Percentiles rank a stretch among this genome's conserved stretches.
phyloP scores from a whole-genome alignment of 306 rosid species.

The Argentina anserina region DNA sequence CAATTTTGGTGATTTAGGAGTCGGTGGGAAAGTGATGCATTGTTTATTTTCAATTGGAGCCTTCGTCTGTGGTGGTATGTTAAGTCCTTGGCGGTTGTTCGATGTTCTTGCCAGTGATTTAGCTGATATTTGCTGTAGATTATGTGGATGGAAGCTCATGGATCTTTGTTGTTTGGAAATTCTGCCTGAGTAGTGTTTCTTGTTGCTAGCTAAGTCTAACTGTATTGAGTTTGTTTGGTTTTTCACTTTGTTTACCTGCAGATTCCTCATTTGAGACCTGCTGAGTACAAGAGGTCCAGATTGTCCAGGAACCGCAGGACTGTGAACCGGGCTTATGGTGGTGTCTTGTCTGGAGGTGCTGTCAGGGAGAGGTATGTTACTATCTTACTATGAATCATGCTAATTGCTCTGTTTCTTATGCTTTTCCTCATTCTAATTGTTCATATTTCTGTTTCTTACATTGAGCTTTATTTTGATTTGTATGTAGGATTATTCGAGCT shows the following conservation, averaged over 20 bases:
- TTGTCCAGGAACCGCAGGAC: constrained; percentile 75
- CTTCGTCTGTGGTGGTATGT: too few relatives aligned
- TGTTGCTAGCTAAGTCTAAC: too few relatives aligned
- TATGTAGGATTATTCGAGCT: constrained; percentile 66
- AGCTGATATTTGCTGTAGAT: not conserved
- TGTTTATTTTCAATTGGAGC: too few relatives aligned
- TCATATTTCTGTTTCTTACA: not conserved
- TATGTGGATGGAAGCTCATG: not conserved
- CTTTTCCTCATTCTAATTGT: not conserved
- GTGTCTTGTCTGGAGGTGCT: constrained; percentile 79
- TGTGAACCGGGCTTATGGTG: constrained; percentile 78
- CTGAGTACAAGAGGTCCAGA: constrained; percentile 81
- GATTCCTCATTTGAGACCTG: constrained; percentile 90
- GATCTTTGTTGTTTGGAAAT: not conserved
- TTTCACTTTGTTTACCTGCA: constrained; percentile 24
- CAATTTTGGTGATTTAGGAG: not conserved
- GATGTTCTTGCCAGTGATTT: not conserved
- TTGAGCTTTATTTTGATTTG: not conserved
- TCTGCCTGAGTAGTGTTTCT: not conserved
- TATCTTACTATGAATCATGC: not conserved
- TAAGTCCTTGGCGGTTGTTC: not conserved
- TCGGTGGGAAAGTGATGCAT: too few relatives aligned
- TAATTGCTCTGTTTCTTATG: not conserved
- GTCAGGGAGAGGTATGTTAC: constrained; percentile 71
- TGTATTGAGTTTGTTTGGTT: too few relatives aligned